Evolutionary conservation across 192 early-diverging fungal species (phyloP).

Genomic region (Coemansia sp.): DNA sequence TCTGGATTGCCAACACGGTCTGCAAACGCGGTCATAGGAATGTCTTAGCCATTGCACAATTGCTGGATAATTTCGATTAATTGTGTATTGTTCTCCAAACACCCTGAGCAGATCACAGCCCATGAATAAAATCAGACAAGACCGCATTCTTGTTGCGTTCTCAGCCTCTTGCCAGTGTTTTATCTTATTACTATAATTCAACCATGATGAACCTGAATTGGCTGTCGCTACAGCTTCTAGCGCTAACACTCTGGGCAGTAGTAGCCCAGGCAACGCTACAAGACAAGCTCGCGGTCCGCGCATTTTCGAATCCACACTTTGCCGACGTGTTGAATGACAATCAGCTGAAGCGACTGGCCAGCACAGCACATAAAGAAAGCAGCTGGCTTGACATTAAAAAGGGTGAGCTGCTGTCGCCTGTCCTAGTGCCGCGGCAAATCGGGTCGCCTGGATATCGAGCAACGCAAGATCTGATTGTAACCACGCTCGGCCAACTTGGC

Average conservation of each 20-base stretch:
- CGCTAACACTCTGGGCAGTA: not conserved
- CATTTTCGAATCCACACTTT: constrained; percentile 38
- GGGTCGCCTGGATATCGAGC: constrained; percentile 68
- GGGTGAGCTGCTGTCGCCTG: constrained; percentile 64
- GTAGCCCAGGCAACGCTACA: not conserved
- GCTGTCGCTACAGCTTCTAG: not conserved
- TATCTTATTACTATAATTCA: not conserved
- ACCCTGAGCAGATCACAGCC: not conserved
- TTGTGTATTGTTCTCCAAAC: not conserved
- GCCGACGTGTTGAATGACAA: constrained; percentile 26
- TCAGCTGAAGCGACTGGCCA: constrained; percentile 29
- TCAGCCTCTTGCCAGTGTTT: no score
- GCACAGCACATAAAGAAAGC: constrained; percentile 15
- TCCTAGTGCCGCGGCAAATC: constrained; percentile 78
- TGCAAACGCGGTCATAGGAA: no score
- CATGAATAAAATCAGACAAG: no score
- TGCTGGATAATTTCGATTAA: not conserved
- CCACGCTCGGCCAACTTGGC: constrained; percentile 61
- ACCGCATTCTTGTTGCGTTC: no score
- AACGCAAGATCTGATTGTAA: constrained; percentile 72
- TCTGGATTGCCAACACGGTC: no score
- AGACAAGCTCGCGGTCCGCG: constrained; percentile 3
- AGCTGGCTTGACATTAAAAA: constrained; percentile 42
- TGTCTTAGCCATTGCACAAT: not conserved
- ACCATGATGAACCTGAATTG: constrained; percentile 1